Conservation (phyloP, 352 stramenopile species). For the Globisporangium takayamanum region DNA sequence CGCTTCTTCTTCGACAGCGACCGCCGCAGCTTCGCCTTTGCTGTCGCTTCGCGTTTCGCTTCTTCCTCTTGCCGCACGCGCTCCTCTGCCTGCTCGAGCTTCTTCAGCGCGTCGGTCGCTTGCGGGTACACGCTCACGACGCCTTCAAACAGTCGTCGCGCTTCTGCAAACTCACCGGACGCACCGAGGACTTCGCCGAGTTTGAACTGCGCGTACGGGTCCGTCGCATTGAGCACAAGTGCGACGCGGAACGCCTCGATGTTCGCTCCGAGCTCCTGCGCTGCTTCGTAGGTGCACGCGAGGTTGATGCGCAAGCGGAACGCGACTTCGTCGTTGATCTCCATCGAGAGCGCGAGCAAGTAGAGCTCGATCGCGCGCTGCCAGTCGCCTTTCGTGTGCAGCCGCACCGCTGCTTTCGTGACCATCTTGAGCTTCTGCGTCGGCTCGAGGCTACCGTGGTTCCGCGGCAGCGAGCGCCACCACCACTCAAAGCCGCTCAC, state of each 20-base stretch:
- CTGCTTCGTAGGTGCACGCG: slow-evolving; percentile 51
- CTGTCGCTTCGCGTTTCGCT: slow-evolving; percentile 19
- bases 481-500: slow-evolving; percentile 79
- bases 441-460: slow-evolving; percentile 52
- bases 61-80: slow-evolving; percentile 20
- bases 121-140: slow-evolving; percentile 47
- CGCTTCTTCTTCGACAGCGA: slow-evolving; percentile 20
- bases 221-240: slow-evolving; percentile 31
- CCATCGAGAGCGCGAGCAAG: slow-evolving; percentile 45
- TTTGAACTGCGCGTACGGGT: slow-evolving; percentile 57
- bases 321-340: slow-evolving; percentile 44
- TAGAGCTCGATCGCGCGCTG: slow-evolving; percentile 69
- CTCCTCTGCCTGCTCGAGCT: slow-evolving; percentile 24
- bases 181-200: slow-evolving; percentile 39
- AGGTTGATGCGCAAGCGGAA: slow-evolving; percentile 66
- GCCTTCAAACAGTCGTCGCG: slow-evolving; percentile 26
- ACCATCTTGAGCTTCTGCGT: slow-evolving; percentile 79
- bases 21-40: slow-evolving; percentile 23
- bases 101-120: slow-evolving; percentile 33
- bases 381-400: slow-evolving; percentile 58
- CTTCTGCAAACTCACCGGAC: slow-evolving; percentile 33
- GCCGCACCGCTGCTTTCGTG: slow-evolving; percentile 59
- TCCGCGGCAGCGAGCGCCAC: slow-evolving; percentile 63
- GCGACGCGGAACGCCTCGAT: slow-evolving; percentile 37
- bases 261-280: slow-evolving; percentile 28